These are phyloP conservation scores for Populus pruinosa DNA, from an alignment of 345 rosid species.

Conservation along the genomic window DNA sequence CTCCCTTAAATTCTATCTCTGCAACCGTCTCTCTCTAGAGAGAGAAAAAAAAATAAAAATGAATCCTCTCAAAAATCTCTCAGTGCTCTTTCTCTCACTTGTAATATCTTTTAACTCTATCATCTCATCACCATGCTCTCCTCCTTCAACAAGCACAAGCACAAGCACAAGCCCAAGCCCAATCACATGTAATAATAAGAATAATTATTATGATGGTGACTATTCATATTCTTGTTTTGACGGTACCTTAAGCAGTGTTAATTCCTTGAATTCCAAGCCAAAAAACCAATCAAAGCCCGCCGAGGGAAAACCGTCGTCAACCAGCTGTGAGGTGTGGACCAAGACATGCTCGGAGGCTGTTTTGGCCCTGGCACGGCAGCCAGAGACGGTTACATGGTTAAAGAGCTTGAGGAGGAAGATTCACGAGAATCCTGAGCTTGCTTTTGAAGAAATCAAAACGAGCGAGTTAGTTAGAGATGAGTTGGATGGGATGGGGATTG, in stretches of 20 bases:
- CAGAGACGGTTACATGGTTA: constrained; percentile 38
- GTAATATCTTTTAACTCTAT: background rate
- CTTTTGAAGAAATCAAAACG: constrained; percentile 26
- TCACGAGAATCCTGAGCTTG: constrained; percentile 29
- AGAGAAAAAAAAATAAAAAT: background rate
- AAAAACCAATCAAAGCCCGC: constrained; percentile 17
- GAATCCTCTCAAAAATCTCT: constrained; percentile 4
- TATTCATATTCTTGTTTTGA: constrained; percentile 14
- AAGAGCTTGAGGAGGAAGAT: constrained; percentile 14
- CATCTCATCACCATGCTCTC: background rate
- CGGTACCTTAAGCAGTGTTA: background rate
- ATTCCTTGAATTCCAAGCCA: constrained; percentile 12
- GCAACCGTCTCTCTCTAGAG: background rate
- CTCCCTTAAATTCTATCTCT: background rate
- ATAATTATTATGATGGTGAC: background rate
- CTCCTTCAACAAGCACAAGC: background rate
- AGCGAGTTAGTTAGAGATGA: constrained; percentile 24
- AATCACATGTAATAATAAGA: too few species aligned
- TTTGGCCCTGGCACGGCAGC: constrained; percentile 31
- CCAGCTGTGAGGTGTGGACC: constrained; percentile 29
- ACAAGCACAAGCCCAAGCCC: background rate
- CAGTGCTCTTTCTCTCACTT: background rate
- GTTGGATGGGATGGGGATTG: constrained; percentile 22
- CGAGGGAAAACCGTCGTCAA: background rate
- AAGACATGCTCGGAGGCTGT: constrained; percentile 32